Evolutionary conservation across 1,139 yeast genomes (phyloP), one percentile per base, ranked within the genome.

Genomic region (Candida glucosophila): DNA sequence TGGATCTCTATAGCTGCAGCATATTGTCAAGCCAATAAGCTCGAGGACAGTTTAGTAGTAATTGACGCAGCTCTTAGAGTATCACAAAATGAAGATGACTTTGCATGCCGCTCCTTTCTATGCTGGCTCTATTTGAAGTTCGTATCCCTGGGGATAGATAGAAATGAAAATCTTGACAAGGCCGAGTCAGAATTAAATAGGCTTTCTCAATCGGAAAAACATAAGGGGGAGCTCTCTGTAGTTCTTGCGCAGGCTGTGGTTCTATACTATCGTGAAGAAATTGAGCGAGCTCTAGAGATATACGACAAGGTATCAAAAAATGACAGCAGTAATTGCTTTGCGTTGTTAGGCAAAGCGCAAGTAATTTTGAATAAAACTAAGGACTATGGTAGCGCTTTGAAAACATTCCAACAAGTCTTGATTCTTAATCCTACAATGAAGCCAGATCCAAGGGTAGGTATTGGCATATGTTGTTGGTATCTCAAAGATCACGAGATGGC

Each of bases 361-460:
- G 63, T 85, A 15, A 56, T 78, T 18, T 77, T 83, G 45, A 71
- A 70, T 37, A 80, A 78, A 49, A 52, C 61, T 3, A 76, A 73
- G 35, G 81, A 82, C 47, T 86, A 77, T 52, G 51, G 68, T 17
- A 74, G 67, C 6, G 90, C 96, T 11, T 67, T 90, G 40, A 79
- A 78, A 47, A 52, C 81, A 23, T 90, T 81, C 52, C 99, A 90
- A 55, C 82, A 78, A 37, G 78, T 83, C 6, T 62, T 90, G 38
- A 67, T 77, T 24, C 63, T 78, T 27, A 77, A 85, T 36, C 97
- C 97, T 2, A 47, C 75, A 20, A 60, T 80, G 44, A 68, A 69
- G 36, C 97, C 97, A 1, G 98, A 90, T 52, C 94, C 98, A 12
- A 67, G 99, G 53, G 69, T 90, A 32, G 99, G 98, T 14, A 77